phyloP scores from a whole-genome alignment of 1,284 basidiomycete genomes.

The Microbotryum violaceum region DNA sequence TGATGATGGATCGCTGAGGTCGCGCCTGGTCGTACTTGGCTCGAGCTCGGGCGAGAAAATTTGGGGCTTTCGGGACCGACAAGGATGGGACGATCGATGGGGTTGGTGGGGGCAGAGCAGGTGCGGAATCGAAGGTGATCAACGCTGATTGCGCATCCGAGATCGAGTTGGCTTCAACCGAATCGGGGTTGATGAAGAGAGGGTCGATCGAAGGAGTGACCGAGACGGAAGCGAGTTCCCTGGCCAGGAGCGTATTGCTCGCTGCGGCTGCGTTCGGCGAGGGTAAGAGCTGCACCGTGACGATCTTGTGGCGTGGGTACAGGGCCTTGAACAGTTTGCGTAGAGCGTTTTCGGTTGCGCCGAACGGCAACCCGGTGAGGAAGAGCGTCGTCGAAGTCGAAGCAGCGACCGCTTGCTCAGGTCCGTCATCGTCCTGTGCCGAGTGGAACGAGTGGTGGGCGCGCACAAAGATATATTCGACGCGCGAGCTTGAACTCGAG shows the following conservation, averaged over 20 bases:
- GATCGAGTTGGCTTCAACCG: too few relatives aligned
- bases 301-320: neutral
- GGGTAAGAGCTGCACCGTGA: neutral
- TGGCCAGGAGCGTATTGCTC: neutral
- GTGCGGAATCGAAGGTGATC: conserved; percentile 11
- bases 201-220: neutral
- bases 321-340: neutral
- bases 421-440: neutral
- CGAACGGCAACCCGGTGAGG: conserved; percentile 1
- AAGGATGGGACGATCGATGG: neutral
- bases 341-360: neutral
- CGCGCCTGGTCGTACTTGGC: conserved; percentile 8
- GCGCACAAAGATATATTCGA: neutral
- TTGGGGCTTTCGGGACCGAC: neutral
- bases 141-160: conserved; percentile 5
- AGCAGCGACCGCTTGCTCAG: neutral
- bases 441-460: neutral
- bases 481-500: neutral
- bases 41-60: conserved; percentile 12
- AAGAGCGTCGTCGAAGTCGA: conserved; percentile 1
- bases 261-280: neutral
- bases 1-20: conserved; percentile 15
- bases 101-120: conserved; percentile 7
- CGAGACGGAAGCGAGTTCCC: neutral
- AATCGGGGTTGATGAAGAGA: neutral